phyloP scores from a whole-genome alignment of 352 stramenopile genomes.

The Pythium aquatile region DNA sequence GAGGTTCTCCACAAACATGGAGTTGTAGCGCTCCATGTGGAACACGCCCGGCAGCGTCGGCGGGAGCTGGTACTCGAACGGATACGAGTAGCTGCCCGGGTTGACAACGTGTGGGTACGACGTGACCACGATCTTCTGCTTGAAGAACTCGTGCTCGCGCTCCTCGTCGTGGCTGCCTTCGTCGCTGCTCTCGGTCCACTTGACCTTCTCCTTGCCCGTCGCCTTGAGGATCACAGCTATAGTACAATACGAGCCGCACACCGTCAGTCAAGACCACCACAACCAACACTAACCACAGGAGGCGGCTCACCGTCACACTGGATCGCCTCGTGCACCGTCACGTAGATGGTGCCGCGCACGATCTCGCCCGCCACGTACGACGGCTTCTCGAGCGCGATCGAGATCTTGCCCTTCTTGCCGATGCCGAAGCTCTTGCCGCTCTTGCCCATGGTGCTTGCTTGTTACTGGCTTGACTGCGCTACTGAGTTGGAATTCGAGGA shows the following conservation, averaged over 20 bases:
- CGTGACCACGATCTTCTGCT: constrained; percentile 65
- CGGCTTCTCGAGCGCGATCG: constrained; percentile 52
- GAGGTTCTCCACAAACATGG: constrained; percentile 40
- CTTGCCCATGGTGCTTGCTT: constrained; percentile 24
- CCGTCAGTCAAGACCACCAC: neutral
- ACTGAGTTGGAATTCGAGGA: neutral
- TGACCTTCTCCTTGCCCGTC: constrained; percentile 65
- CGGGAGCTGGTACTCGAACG: constrained; percentile 66
- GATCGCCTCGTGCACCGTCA: constrained; percentile 57
- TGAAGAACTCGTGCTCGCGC: constrained; percentile 61
- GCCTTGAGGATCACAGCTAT: constrained; percentile 68
- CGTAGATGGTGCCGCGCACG: constrained; percentile 60
- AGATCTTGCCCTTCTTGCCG: constrained; percentile 65
- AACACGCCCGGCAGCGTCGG: constrained; percentile 51
- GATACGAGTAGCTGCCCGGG: constrained; percentile 55
- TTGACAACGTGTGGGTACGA: constrained; percentile 35
- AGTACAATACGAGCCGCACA: neutral
- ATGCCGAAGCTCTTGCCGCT: constrained; percentile 44
- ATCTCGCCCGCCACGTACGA: constrained; percentile 64
- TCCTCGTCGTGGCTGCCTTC: constrained; percentile 33
- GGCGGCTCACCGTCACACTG: constrained; percentile 48
- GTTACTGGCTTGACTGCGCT: neutral
- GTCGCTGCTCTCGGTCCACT: constrained; percentile 43
- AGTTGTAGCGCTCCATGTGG: constrained; percentile 46
- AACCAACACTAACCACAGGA: neutral